Evolutionary conservation across 495 filamentous ascomycete genomes (phyloP).

Genomic region (Tuber calosporum): DNA sequence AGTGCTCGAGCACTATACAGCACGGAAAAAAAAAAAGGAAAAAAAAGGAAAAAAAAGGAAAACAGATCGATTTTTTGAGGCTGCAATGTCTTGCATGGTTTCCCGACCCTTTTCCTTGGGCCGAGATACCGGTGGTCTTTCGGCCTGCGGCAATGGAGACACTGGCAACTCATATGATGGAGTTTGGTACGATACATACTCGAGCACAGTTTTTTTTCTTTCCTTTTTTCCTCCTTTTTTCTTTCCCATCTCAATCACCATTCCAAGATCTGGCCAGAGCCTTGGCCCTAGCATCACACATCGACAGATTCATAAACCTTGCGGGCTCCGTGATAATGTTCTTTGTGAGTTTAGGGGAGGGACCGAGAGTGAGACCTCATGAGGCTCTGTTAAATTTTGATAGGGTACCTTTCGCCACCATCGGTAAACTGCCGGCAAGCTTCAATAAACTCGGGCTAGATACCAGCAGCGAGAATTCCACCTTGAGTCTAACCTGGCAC

Average conservation of each 20-base stretch:
- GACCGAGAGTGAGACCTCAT: constrained; percentile 19
- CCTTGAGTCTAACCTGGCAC: not conserved
- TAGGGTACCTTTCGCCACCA: not conserved
- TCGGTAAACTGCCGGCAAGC: not conserved
- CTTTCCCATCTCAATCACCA: not conserved
- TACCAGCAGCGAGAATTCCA: not conserved
- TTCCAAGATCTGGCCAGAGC: not conserved
- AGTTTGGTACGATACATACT: not conserved
- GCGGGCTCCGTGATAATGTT: not conserved
- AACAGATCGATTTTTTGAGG: constrained; percentile 8
- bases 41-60: too few species aligned
- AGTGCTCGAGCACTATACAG: not conserved
- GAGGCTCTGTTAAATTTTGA: constrained; percentile 13
- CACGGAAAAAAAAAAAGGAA: not conserved
- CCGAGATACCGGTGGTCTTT: not conserved
- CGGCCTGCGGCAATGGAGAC: not conserved
- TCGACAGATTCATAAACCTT: not conserved
- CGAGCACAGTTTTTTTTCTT: too few species aligned
- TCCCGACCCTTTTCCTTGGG: not conserved
- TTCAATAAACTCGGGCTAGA: not conserved
- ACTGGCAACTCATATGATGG: not conserved
- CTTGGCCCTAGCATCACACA: not conserved
- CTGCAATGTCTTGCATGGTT: constrained; percentile 7
- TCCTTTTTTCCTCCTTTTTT: not conserved
- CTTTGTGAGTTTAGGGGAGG: not conserved